Evolutionary conservation across 2,329 filamentous ascomycete genomes (phyloP).

Genomic region (Onygenales sp.): DNA sequence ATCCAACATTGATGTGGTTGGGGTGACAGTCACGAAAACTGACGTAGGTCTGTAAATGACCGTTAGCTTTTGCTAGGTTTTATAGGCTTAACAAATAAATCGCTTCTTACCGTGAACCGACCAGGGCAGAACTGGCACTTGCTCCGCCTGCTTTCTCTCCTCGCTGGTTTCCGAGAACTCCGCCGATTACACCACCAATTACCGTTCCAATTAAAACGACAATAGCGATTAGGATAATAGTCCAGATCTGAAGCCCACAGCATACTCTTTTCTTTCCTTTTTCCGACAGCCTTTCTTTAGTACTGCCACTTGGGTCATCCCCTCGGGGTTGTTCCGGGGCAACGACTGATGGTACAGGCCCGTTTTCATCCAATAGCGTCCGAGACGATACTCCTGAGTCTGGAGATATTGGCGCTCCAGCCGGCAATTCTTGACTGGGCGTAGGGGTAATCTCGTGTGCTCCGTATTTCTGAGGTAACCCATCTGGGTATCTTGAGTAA

Average conservation of each 20-base stretch:
- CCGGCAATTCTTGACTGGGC: constrained; percentile 32
- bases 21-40: constrained; percentile 39
- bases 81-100: background rate
- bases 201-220: constrained; percentile 41
- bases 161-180: constrained; percentile 39
- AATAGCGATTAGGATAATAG: constrained; percentile 37
- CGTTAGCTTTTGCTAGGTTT: constrained; percentile 13
- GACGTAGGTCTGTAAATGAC: constrained; percentile 13
- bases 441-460: constrained; percentile 21
- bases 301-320: constrained; percentile 21
- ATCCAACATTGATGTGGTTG: constrained; percentile 37
- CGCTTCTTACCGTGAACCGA: constrained; percentile 7
- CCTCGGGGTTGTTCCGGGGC: constrained; percentile 10
- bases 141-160: constrained; percentile 14
- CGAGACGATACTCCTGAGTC: constrained; percentile 26
- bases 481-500: constrained; percentile 81
- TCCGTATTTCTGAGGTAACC: constrained; percentile 50
- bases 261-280: constrained; percentile 34
- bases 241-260: constrained; percentile 45
- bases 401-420: constrained; percentile 15
- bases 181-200: constrained; percentile 46
- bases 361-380: constrained; percentile 11
- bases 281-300: constrained; percentile 36
- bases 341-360: constrained; percentile 9
- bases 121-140: constrained; percentile 6